Evolutionary conservation across 164 flowering plant genomes (phyloP).

Genomic region (Dillenia suffruticosa): DNA sequence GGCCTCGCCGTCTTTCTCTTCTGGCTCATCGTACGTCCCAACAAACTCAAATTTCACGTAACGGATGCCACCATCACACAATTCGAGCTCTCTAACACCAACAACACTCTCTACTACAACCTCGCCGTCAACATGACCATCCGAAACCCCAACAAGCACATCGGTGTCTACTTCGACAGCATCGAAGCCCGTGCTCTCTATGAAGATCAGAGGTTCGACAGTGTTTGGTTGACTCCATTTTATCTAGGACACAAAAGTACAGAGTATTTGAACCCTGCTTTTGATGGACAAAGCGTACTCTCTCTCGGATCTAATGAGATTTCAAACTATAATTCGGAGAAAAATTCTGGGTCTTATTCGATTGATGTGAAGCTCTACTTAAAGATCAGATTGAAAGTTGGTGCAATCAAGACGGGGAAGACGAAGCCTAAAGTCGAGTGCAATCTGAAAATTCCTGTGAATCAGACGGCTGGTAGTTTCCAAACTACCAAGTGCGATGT

Average conservation of each 20-base stretch:
- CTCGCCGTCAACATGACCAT: slow-evolving; percentile 44
- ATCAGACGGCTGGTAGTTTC: slow-evolving; percentile 8
- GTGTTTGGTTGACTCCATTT: slow-evolving; percentile 21
- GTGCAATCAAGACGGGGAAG: slow-evolving; percentile 30
- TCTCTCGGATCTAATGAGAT: slow-evolving; percentile 7
- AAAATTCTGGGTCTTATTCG: slow-evolving; percentile 25
- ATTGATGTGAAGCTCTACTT: slow-evolving; percentile 50
- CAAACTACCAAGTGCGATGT: slow-evolving; percentile 32
- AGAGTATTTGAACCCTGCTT: slow-evolving; percentile 13
- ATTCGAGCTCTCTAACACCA: slow-evolving; percentile 31
- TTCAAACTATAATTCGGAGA: slow-evolving; percentile 25
- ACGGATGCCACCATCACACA: slow-evolving; percentile 25
- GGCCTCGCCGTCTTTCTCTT: slow-evolving; percentile 13
- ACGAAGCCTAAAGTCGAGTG: slow-evolving; percentile 52
- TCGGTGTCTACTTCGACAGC: slow-evolving; percentile 69
- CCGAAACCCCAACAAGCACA: slow-evolving; percentile 68
- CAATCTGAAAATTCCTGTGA: slow-evolving; percentile 55
- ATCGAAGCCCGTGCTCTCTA: slow-evolving; percentile 57
- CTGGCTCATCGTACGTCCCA: slow-evolving; percentile 25
- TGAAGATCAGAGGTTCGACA: slow-evolving; percentile 34
- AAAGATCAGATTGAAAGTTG: slow-evolving; percentile 45
- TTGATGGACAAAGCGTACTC: slow-evolving; percentile 30
- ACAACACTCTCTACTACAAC: slow-evolving; percentile 51
- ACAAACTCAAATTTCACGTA: slow-evolving; percentile 16
- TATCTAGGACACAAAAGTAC: slow-evolving; percentile 69